A percentile compares a stretch with the other conserved stretches of the same genome.
phyloP scores from a whole-genome alignment of 2,329 filamentous ascomycete genomes.

The Penicillium sp. region DNA sequence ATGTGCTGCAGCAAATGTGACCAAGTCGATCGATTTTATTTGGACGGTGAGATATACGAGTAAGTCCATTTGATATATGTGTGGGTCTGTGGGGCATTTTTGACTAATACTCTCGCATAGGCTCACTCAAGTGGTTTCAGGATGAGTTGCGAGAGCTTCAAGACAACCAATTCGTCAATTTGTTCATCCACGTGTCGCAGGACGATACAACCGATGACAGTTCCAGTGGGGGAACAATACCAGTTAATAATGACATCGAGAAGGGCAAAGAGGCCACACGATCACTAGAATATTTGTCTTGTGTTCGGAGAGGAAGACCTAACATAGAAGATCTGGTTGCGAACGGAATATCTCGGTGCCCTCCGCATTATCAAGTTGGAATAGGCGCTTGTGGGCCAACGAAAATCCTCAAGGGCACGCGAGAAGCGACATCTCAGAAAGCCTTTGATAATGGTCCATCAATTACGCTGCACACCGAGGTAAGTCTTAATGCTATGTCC shows the following conservation, averaged over 20 bases:
- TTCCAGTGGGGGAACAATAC: neutral
- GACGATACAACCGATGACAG: neutral
- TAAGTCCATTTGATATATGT: neutral
- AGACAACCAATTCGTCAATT: neutral
- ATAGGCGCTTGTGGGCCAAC: slow-evolving; percentile 11
- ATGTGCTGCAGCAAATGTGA: neutral
- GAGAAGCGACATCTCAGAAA: neutral
- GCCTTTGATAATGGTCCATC: slow-evolving; percentile 3
- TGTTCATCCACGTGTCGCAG: slow-evolving; percentile 1
- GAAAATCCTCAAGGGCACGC: slow-evolving; percentile 1
- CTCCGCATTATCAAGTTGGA: neutral
- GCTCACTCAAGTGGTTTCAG: slow-evolving; percentile 8
- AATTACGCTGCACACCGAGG: slow-evolving; percentile 9
- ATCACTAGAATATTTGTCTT: neutral
- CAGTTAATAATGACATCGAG: slow-evolving; percentile 1
- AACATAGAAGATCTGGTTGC: slow-evolving; percentile 6
- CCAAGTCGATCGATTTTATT: slow-evolving; percentile 12
- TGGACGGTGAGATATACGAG: slow-evolving; percentile 5
- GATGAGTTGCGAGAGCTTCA: slow-evolving; percentile 8
- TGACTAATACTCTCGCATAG: neutral
- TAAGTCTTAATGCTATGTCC: neutral
- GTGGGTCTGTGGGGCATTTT: neutral
- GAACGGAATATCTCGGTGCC: neutral
- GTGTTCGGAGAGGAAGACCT: slow-evolving; percentile 1
- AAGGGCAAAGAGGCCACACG: neutral